These are phyloP conservation scores for Chaetomium cochliodes DNA, from an alignment of 495 filamentous ascomycete species.

Conservation along the genomic window DNA sequence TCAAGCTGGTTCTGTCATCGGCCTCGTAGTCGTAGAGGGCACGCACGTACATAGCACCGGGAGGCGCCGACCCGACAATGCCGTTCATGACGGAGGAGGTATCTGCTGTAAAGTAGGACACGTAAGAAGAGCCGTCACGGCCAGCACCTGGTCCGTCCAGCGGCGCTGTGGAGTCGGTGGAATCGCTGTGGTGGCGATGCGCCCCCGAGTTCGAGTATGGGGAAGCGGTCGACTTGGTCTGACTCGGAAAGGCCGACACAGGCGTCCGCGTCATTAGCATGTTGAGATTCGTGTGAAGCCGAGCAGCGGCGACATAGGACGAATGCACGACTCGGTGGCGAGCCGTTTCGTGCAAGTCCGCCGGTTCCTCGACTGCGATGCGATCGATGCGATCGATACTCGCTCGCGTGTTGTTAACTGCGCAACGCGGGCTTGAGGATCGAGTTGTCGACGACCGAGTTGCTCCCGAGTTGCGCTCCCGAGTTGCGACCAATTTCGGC, in stretches of 20 bases:
- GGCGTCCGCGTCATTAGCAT: conserved; percentile 55
- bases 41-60: conserved; percentile 84
- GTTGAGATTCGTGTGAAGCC: conserved; percentile 35
- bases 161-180: too few species aligned
- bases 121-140: too few species aligned
- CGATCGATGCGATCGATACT: background rate
- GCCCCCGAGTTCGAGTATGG: conserved; percentile 9
- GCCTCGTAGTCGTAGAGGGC: conserved; percentile 97
- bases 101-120: conserved; percentile 20
- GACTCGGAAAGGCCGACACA: conserved; percentile 49
- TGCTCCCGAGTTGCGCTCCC: background rate
- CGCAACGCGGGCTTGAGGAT: background rate
- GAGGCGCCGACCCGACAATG: conserved; percentile 66
- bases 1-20: conserved; percentile 93
- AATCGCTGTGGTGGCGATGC: too few species aligned
- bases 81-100: conserved; percentile 61
- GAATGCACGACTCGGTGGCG: background rate
- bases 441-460: background rate
- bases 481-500: background rate
- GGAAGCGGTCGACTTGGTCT: conserved; percentile 37
- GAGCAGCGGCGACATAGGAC: conserved; percentile 21
- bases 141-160: too few species aligned
- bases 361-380: background rate
- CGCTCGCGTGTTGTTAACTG: background rate
- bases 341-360: conserved; percentile 7